These are phyloP conservation scores for Beauveria australis DNA, from an alignment of 2,329 filamentous ascomycete species.

Conservation along the genomic window DNA sequence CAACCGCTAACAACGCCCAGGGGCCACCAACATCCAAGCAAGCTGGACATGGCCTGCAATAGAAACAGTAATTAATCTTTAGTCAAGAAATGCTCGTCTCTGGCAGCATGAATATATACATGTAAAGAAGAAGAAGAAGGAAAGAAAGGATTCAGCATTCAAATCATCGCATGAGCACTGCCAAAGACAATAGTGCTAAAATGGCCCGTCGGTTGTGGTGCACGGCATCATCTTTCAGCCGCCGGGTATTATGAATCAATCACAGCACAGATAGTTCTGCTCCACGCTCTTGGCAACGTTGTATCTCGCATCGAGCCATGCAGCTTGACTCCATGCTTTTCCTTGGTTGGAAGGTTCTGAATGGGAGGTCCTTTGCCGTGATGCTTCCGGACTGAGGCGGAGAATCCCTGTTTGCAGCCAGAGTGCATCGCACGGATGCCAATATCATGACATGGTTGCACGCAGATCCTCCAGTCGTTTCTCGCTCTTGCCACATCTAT, in stretches of 20 bases:
- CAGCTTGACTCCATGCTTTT: neutral
- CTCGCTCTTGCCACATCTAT: neutral
- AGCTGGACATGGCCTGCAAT: too few species aligned
- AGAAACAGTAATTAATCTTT: too few species aligned
- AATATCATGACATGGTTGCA: neutral
- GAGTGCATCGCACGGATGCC: neutral
- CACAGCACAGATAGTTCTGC: neutral
- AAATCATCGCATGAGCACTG: neutral
- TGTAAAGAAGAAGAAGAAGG: too few species aligned
- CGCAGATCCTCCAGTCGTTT: neutral
- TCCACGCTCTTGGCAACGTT: neutral
- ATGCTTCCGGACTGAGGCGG: neutral
- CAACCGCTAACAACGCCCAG: neutral
- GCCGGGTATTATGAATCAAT: neutral
- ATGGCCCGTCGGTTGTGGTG: neutral
- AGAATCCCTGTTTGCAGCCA: neutral
- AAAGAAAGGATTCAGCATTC: too few species aligned
- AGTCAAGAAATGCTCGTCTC: too few species aligned
- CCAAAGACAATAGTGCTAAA: neutral
- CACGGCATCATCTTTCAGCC: neutral
- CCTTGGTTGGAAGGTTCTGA: neutral
- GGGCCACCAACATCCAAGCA: too few species aligned
- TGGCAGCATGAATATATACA: too few species aligned
- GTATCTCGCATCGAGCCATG: neutral
- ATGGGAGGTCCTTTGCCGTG: neutral